These are phyloP conservation scores for Anthoceros angustus DNA, from an alignment of 225 moss, liverwort and hornwort species.

Conservation along the genomic window DNA sequence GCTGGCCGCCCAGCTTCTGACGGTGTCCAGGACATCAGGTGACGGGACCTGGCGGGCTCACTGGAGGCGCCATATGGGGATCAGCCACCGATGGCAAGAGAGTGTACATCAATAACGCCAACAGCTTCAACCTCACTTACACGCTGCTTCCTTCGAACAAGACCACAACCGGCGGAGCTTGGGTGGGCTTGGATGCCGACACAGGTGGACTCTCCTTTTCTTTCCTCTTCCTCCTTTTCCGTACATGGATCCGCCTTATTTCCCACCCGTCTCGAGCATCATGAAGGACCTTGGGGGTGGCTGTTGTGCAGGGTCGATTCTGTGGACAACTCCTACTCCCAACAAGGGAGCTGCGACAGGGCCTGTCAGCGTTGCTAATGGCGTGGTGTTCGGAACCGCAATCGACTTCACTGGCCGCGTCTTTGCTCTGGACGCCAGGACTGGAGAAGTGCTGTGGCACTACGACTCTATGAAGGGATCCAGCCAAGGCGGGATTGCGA, in stretches of 20 bases:
- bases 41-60: neutral
- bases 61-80: neutral
- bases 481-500: neutral
- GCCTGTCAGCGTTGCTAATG: constrained; percentile 10
- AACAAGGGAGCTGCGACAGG: neutral
- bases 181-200: neutral
- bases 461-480: neutral
- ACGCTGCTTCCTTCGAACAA: neutral
- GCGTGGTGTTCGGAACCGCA: constrained; percentile 1
- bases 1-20: too few species aligned
- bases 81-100: neutral
- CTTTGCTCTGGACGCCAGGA: constrained; percentile 6
- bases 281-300: neutral
- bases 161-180: neutral
- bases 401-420: neutral
- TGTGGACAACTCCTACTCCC: neutral
- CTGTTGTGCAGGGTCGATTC: neutral
- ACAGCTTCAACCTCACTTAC: neutral
- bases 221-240: neutral
- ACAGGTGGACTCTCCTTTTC: neutral
- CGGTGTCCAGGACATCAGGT: too few species aligned
- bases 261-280: neutral
- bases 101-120: neutral
- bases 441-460: constrained; percentile 6
- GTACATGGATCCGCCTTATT: too few species aligned